Evolutionary conservation across 768 basidiomycete genomes (phyloP), one percentile per base, ranked within the genome.

Genomic region (Punctularia strigosozonata): DNA sequence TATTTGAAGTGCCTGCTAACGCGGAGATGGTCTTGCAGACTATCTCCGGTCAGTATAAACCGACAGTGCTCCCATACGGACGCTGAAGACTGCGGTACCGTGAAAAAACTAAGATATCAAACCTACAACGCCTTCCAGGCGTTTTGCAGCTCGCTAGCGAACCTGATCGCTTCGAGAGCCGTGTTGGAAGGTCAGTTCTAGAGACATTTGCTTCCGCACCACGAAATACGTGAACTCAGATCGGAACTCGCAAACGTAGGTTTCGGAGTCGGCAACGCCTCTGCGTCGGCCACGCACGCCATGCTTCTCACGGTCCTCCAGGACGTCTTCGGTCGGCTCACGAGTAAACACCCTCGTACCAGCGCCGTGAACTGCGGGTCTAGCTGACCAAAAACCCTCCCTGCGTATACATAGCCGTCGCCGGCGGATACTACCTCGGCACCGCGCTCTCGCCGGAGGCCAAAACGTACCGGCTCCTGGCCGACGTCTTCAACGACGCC

Each of bases 241-340:
- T 8, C 25, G 22, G 40, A 21, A 39, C 18, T 25, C 4, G 20
- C 18, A 6, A 13, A 12, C n/a, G 1, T 31, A 77, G 79, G 77
- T 24, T 71, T 77, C 43, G 80, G 80, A 4, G 79, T 82, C n/a
- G 80, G 80, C 0, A 65, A 80, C 40, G 67, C 77, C 4, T 69
- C 71, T 8, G 76, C 74, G 4, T 75, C 77, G 1, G 72, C 80
- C 4, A 82, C 79, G 0, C 52, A 79, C 37, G 80, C 80, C 0
- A 56, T 82, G 7, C 59, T 82, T 7, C 54, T 82, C 22, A 77
- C 73, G 0, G 67, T 80, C n/a, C 45, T 80, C 4, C 79, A 80
- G 57, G 79, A 83, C 39, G 64, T 66, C 1, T 75, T 71, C 49
- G 70, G 75, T 39, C 69, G 80, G 13, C 47, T 80, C 4, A 74